Percentiles rank a stretch among this genome's conserved stretches.
Evolutionary conservation across 352 stramenopile genomes (phyloP).

Genomic region (Globisporangium takayamanum): DNA sequence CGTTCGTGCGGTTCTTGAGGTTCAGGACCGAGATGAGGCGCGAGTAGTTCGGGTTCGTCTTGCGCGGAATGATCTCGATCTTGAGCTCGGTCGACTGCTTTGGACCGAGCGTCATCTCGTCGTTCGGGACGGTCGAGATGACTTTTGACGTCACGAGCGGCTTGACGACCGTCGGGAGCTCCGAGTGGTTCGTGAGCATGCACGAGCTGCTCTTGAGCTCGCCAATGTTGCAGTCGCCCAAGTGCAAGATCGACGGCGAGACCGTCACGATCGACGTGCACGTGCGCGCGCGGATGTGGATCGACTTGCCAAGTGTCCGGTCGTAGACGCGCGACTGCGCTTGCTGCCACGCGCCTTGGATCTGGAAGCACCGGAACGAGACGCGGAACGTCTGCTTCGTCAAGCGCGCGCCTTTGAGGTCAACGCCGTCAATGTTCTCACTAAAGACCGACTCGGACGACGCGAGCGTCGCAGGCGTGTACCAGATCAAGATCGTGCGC

Average conservation of each 20-base stretch:
- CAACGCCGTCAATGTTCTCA: conserved; percentile 48
- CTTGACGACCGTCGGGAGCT: conserved; percentile 82
- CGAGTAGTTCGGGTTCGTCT: conserved; percentile 87
- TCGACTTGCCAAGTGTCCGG: conserved; percentile 77
- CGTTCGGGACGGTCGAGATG: conserved; percentile 84
- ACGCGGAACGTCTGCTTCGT: conserved; percentile 87
- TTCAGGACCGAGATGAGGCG: conserved; percentile 85
- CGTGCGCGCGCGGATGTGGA: conserved; percentile 78
- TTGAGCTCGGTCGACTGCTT: conserved; percentile 87
- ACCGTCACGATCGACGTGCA: conserved; percentile 86
- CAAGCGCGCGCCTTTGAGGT: conserved; percentile 74
- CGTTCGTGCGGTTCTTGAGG: conserved; percentile 83
- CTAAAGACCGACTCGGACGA: conserved; percentile 32
- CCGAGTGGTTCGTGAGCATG: conserved; percentile 87
- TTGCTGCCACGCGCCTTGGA: conserved; percentile 84
- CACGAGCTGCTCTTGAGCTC: conserved; percentile 83
- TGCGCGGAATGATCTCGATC: conserved; percentile 87
- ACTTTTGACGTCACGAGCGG: conserved; percentile 86
- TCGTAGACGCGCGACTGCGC: conserved; percentile 81
- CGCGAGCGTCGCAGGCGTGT: conserved; percentile 43
- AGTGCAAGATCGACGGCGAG: conserved; percentile 75
- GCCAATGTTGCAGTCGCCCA: conserved; percentile 88
- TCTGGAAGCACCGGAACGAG: conserved; percentile 82
- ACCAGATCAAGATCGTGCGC: conserved; percentile 87
- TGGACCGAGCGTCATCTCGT: conserved; percentile 79